These are phyloP conservation scores for Microcyclospora pomicola DNA, from an alignment of 2,329 filamentous ascomycete species.

Conservation along the genomic window DNA sequence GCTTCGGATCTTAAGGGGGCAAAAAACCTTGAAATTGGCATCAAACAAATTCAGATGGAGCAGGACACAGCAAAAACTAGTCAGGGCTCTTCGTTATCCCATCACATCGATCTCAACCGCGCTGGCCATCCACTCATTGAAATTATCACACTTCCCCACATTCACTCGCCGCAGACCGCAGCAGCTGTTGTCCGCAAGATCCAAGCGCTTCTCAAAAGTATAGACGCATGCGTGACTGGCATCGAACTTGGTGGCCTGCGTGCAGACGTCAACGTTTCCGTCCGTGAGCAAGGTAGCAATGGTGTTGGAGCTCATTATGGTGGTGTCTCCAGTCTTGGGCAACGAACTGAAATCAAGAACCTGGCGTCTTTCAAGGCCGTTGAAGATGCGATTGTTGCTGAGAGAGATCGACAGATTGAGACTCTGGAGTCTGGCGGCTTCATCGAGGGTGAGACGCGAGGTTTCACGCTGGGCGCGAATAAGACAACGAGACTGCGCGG, in stretches of 20 bases:
- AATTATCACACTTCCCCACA: conserved; percentile 82
- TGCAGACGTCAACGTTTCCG: conserved; percentile 91
- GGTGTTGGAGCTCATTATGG: conserved; percentile 36
- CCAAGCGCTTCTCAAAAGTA: conserved; percentile 62
- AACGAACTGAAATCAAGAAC: conserved; percentile 95
- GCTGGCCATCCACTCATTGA: conserved; percentile 85
- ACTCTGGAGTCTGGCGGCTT: conserved; percentile 62
- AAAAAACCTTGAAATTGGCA: conserved; percentile 58
- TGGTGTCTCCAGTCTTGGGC: conserved; percentile 54
- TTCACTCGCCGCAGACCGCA: conserved; percentile 75
- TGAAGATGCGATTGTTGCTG: conserved; percentile 84
- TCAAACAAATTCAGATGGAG: conserved; percentile 92
- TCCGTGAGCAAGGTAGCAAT: conserved; percentile 41
- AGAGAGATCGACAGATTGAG: conserved; percentile 74
- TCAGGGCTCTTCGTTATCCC: conserved; percentile 55
- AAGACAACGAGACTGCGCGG: conserved; percentile 71
- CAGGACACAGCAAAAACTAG: conserved; percentile 95
- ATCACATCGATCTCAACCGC: conserved; percentile 86
- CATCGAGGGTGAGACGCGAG: conserved; percentile 76
- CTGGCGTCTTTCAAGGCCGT: conserved; percentile 88
- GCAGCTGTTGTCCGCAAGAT: conserved; percentile 82
- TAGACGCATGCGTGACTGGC: conserved; percentile 74
- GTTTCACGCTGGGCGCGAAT: conserved; percentile 75
- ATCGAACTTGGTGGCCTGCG: conserved; percentile 88
- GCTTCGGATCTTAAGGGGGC: conserved; percentile 54